phyloP scores from a whole-genome alignment of 306 rosid genomes.

The Hippophae tibetana region DNA sequence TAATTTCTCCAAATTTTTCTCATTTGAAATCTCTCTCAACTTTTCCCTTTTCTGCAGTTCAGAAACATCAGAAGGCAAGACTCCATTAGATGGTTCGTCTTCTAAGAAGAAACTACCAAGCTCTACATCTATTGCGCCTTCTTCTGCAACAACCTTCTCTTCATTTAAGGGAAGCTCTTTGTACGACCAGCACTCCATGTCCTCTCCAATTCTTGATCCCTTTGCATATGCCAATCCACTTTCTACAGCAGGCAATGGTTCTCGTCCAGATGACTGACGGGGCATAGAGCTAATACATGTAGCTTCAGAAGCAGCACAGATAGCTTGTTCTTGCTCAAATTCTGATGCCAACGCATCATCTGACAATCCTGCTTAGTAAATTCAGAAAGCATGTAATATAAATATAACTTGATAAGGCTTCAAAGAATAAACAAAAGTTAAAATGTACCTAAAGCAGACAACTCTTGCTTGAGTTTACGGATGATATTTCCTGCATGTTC shows the following conservation, averaged over 20 bases:
- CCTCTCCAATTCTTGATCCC: slow-evolving; percentile 22
- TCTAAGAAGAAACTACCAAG: slow-evolving; percentile 73
- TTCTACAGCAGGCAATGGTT: slow-evolving; percentile 15
- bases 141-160: slow-evolving; percentile 39
- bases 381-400: slow-evolving; percentile 12
- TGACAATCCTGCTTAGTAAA: slow-evolving; percentile 58
- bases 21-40: slow-evolving; percentile 45
- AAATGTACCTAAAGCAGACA: slow-evolving; percentile 54
- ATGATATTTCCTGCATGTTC: slow-evolving; percentile 62
- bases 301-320: slow-evolving; percentile 29
- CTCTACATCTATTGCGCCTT: slow-evolving; percentile 56
- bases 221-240: slow-evolving; percentile 25
- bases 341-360: slow-evolving; percentile 53
- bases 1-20: slow-evolving; percentile 67
- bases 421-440: slow-evolving; percentile 17
- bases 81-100: slow-evolving; percentile 40
- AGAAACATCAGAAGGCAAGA: slow-evolving; percentile 39
- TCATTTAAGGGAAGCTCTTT: slow-evolving; percentile 24
- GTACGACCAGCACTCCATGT: slow-evolving; percentile 22
- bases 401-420: slow-evolving; percentile 1
- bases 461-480: slow-evolving; percentile 75
- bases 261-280: slow-evolving; percentile 16
- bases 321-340: slow-evolving; percentile 48
- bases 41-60: slow-evolving; percentile 56
- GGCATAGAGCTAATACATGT: slow-evolving; percentile 25